Evolutionary conservation across 208 protist species (phyloP).

Genomic region (Leishmania arabica): DNA sequence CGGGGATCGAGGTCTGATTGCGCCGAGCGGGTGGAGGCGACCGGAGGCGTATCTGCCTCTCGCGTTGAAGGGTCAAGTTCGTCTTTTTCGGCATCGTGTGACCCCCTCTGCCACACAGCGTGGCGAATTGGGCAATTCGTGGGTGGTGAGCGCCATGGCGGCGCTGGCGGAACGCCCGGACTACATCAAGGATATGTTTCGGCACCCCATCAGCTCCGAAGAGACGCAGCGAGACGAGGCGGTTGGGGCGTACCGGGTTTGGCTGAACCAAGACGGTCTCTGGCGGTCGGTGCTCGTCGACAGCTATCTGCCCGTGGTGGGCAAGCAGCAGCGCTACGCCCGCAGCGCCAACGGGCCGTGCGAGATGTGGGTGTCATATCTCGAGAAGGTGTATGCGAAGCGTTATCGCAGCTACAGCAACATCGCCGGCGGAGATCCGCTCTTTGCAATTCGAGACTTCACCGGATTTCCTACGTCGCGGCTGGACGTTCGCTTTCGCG

Average conservation of each 20-base stretch:
- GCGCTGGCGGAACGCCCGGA: slow-evolving; percentile 70
- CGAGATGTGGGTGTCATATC: slow-evolving; percentile 79
- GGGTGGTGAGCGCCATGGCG: slow-evolving; percentile 70
- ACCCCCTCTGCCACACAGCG: slow-evolving; percentile 72
- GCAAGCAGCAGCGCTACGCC: slow-evolving; percentile 60
- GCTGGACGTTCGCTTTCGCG: slow-evolving; percentile 70
- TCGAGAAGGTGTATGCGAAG: slow-evolving; percentile 93
- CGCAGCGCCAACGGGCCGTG: slow-evolving; percentile 52
- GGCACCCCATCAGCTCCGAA: slow-evolving; percentile 60
- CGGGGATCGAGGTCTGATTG: slow-evolving; percentile 51
- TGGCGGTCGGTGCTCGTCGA: slow-evolving; percentile 87
- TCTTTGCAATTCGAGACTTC: slow-evolving; percentile 78
- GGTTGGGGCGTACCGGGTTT: slow-evolving; percentile 69
- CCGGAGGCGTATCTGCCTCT: slow-evolving; percentile 71
- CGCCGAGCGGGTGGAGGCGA: slow-evolving; percentile 66
- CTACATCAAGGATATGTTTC: slow-evolving; percentile 61
- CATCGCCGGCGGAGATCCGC: slow-evolving; percentile 71
- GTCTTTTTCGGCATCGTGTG: slow-evolving; percentile 72
- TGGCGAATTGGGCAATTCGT: slow-evolving; percentile 82
- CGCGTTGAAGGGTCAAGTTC: slow-evolving; percentile 53
- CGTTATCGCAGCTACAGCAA: slow-evolving; percentile 72
- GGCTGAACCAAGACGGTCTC: slow-evolving; percentile 86
- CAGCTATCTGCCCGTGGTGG: slow-evolving; percentile 80
- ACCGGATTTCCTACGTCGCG: slow-evolving; percentile 68
- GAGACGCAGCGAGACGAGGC: slow-evolving; percentile 54